Evolutionary conservation across 305 asterid genomes (phyloP).

Genomic region (Plantago coronopus): DNA sequence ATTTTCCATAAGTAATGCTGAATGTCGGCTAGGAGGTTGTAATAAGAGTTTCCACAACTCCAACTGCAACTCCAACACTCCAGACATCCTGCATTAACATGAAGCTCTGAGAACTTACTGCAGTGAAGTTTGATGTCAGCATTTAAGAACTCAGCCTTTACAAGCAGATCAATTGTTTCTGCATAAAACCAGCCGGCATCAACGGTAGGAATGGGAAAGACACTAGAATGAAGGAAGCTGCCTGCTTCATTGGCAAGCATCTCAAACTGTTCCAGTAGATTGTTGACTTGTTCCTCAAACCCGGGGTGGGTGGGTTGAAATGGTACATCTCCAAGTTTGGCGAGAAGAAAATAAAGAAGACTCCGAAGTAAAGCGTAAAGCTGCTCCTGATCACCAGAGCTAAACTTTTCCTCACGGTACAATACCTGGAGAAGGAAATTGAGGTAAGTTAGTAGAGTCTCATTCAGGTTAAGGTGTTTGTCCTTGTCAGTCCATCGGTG

Average conservation of each 20-base stretch:
- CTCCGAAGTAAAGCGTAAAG: too few species aligned
- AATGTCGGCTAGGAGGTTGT: too few species aligned
- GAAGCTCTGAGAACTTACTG: neutral
- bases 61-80: too few species aligned
- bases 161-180: neutral
- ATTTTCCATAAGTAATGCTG: too few species aligned
- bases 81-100: too few species aligned
- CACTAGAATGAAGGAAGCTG: neutral
- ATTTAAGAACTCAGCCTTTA: slow-evolving; percentile 2
- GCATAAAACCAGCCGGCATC: neutral
- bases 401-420: too few species aligned
- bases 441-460: too few species aligned
- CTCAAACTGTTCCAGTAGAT: slow-evolving; percentile 1
- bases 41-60: too few species aligned
- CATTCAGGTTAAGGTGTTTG: too few species aligned
- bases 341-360: slow-evolving; percentile 5
- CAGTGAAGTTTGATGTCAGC: neutral
- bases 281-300: neutral
- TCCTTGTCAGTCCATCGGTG: neutral
- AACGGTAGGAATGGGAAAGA: neutral
- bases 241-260: slow-evolving; percentile 22
- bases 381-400: too few species aligned
- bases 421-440: too few species aligned
- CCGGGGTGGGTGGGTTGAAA: neutral
- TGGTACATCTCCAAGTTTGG: too few species aligned